These are phyloP conservation scores for Azolla pinnata DNA, from an alignment of 75 land plant genomes.

Conservation along the genomic window DNA sequence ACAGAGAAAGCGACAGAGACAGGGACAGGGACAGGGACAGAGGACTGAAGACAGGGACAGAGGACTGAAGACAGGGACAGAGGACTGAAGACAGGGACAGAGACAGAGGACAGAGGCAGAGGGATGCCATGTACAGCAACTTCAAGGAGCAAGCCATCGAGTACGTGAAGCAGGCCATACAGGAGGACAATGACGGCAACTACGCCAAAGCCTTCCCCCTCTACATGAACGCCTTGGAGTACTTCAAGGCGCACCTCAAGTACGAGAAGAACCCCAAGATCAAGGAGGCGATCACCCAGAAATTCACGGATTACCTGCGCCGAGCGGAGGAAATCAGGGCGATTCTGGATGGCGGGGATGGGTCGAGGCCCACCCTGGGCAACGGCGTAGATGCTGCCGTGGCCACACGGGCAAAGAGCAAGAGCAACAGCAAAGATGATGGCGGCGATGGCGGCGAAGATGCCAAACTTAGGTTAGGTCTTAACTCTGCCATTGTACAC, in stretches of 20 bases:
- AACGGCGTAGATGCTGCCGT: slow-evolving; percentile 90
- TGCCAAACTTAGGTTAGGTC: slow-evolving; percentile 76
- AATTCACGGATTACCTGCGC: slow-evolving; percentile 92
- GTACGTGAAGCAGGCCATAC: slow-evolving; percentile 90
- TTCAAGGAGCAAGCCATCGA: slow-evolving; percentile 99
- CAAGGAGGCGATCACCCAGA: slow-evolving; percentile 96
- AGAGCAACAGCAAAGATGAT: slow-evolving; percentile 45
- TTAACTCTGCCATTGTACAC: slow-evolving; percentile 81
- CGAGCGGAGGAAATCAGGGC: slow-evolving; percentile 98
- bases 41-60: too few relatives aligned
- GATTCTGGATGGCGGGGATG: slow-evolving; percentile 66
- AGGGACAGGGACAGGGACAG: too few relatives aligned
- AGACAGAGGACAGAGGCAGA: too few relatives aligned
- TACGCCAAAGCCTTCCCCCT: slow-evolving; percentile 92
- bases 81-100: too few relatives aligned
- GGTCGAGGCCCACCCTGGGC: slow-evolving; percentile 37
- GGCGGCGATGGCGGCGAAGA: slow-evolving; percentile 85
- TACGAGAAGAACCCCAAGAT: slow-evolving; percentile 99
- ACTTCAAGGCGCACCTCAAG: slow-evolving; percentile 91
- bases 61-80: too few relatives aligned
- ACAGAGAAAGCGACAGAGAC: too few relatives aligned
- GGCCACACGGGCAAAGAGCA: slow-evolving; percentile 69
- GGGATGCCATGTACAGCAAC: slow-evolving; percentile 87
- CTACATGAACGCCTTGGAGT: slow-evolving; percentile 98
- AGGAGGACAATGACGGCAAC: slow-evolving; percentile 96